Evolutionary conservation across 345 rosid species (phyloP).

Genomic region (Eucalyptus curtisii): DNA sequence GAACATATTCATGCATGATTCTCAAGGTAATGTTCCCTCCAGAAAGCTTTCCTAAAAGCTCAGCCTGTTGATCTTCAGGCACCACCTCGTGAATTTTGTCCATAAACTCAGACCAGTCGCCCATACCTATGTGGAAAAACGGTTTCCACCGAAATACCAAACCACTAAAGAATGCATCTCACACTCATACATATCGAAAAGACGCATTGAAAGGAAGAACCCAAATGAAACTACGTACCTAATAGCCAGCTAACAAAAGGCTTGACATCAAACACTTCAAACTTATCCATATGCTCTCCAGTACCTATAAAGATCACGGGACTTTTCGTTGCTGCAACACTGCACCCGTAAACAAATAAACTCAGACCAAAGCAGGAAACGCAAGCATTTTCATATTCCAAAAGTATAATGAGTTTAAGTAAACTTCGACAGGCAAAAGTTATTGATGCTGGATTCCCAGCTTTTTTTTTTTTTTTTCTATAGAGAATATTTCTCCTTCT

Average conservation of each 20-base stretch:
- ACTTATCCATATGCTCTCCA: slow-evolving; percentile 93
- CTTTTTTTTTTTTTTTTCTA: not conserved
- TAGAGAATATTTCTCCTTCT: not conserved
- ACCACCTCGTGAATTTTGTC: slow-evolving; percentile 93
- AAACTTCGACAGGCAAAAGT: not conserved
- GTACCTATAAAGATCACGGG: slow-evolving; percentile 89
- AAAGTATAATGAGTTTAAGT: not conserved
- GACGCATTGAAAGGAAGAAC: not conserved
- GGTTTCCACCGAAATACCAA: not conserved
- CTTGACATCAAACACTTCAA: slow-evolving; percentile 87
- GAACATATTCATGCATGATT: slow-evolving; percentile 80
- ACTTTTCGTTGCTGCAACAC: slow-evolving; percentile 96
- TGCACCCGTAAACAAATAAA: slow-evolving; percentile 2
- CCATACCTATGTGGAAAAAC: slow-evolving; percentile 51
- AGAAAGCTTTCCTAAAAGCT: slow-evolving; percentile 81
- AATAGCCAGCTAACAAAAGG: slow-evolving; percentile 84
- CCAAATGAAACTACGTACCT: slow-evolving; percentile 25
- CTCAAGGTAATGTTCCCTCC: slow-evolving; percentile 78
- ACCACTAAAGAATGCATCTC: not conserved
- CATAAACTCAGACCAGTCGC: slow-evolving; percentile 92
- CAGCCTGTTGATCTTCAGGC: slow-evolving; percentile 91
- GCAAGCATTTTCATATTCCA: not conserved
- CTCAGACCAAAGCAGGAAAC: not conserved
- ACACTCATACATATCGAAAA: not conserved
- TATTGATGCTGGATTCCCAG: not conserved